A percentile compares a stretch with the other conserved stretches of the same genome.
Conservation (phyloP, 2,329 filamentous ascomycete genomes). For the Xylariaceae sp. region DNA sequence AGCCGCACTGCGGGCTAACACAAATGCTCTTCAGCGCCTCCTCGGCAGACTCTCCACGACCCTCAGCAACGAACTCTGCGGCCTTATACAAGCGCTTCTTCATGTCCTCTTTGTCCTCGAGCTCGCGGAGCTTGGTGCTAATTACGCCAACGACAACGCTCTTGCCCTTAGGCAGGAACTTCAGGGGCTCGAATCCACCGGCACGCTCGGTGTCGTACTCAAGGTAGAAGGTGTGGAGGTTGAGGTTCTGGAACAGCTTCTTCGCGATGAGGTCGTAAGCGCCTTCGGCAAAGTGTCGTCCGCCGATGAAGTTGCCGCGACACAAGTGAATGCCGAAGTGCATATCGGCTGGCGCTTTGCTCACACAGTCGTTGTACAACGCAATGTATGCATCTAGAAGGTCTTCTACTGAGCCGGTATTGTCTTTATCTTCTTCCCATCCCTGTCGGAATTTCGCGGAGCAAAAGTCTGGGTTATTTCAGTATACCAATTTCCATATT, state of each 20-base stretch:
- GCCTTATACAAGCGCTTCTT: slow-evolving; percentile 56
- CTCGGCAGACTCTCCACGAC: slow-evolving; percentile 58
- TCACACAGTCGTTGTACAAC: slow-evolving; percentile 70
- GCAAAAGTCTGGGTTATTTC: slow-evolving; percentile 59
- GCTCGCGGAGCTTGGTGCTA: slow-evolving; percentile 57
- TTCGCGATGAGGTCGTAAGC: slow-evolving; percentile 64
- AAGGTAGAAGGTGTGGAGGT: slow-evolving; percentile 65
- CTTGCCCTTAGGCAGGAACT: slow-evolving; percentile 56
- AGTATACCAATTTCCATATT: background rate
- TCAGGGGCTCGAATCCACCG: slow-evolving; percentile 63
- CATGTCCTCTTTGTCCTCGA: slow-evolving; percentile 62
- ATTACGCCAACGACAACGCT: slow-evolving; percentile 62
- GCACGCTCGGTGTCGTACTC: slow-evolving; percentile 65
- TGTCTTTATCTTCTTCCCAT: slow-evolving; percentile 64
- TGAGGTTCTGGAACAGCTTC: slow-evolving; percentile 60
- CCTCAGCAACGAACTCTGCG: slow-evolving; percentile 66
- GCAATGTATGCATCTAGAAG: slow-evolving; percentile 72
- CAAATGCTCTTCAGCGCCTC: slow-evolving; percentile 65
- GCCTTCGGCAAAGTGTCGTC: slow-evolving; percentile 63
- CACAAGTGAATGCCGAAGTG: slow-evolving; percentile 76
- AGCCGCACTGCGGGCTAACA: slow-evolving; percentile 69
- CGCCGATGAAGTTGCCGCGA: slow-evolving; percentile 63
- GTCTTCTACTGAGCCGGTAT: slow-evolving; percentile 64
- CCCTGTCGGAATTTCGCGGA: slow-evolving; percentile 67
- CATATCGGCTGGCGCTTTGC: slow-evolving; percentile 62